Conservation (phyloP, 2,329 filamentous ascomycete species). For the Colletotrichum costaricense region DNA sequence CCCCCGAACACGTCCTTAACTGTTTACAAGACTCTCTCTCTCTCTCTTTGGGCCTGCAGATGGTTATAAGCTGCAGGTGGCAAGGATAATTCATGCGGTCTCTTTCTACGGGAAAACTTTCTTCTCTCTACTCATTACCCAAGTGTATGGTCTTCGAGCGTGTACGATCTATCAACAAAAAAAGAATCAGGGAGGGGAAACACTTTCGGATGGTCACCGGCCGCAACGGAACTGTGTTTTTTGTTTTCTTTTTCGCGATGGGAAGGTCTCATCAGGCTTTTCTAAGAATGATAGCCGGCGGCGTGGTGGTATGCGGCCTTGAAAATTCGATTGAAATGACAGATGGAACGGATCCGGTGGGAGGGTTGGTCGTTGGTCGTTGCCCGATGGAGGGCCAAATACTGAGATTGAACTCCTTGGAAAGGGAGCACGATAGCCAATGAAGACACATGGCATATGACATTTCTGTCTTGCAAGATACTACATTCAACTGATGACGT, state of each 20-base stretch:
- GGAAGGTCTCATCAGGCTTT: conserved; percentile 32
- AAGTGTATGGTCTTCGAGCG: conserved; percentile 38
- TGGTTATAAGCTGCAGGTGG: conserved; percentile 26
- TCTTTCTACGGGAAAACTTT: conserved; percentile 33
- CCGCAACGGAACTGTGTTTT: conserved; percentile 37
- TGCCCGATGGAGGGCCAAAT: conserved; percentile 35
- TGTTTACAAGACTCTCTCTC: conserved; percentile 24
- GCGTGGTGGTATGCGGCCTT: conserved; percentile 32
- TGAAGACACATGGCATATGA: conserved; percentile 29
- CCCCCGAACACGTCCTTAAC: conserved; percentile 15
- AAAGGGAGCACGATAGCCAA: conserved; percentile 35
- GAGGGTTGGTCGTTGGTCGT: conserved; percentile 32
- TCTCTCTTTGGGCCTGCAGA: conserved; percentile 33
- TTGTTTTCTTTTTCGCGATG: conserved; percentile 37
- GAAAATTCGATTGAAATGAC: conserved; percentile 34
- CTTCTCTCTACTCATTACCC: conserved; percentile 36
- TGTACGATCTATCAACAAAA: conserved; percentile 37
- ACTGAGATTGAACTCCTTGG: conserved; percentile 37
- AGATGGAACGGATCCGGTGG: conserved; percentile 30
- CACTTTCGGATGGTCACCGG: conserved; percentile 37
- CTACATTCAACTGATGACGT: background rate
- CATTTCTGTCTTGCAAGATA: background rate
- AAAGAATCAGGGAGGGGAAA: conserved; percentile 37
- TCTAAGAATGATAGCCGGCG: conserved; percentile 34
- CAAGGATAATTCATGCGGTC: conserved; percentile 35